Evolutionary conservation across 257 asterid genomes (phyloP).

Genomic region (Nyctanthes arbortristis): DNA sequence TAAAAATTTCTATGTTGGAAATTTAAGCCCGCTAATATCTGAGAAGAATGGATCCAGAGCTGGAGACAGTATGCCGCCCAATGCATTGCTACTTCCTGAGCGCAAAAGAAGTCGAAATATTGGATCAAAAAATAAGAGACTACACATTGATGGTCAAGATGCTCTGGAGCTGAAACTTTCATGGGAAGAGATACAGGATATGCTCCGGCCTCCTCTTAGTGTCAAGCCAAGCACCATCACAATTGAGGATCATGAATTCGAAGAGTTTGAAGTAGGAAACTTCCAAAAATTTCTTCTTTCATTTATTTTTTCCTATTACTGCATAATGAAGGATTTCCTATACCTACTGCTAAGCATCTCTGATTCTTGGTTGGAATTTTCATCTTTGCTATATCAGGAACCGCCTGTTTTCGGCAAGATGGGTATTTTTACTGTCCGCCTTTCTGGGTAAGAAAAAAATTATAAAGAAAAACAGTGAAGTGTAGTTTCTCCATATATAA

Average conservation of each 20-base stretch:
- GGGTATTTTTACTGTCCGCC: constrained; percentile 68
- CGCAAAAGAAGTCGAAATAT: constrained; percentile 78
- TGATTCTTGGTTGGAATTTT: constrained; percentile 20
- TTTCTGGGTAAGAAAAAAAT: constrained; percentile 75
- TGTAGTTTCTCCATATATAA: background rate
- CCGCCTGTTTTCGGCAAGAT: constrained; percentile 90
- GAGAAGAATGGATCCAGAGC: constrained; percentile 44
- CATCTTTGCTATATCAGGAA: constrained; percentile 54
- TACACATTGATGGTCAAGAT: constrained; percentile 72
- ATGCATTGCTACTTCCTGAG: constrained; percentile 52
- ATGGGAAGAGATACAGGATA: constrained; percentile 94
- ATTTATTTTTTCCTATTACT: constrained; percentile 10
- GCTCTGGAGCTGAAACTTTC: constrained; percentile 83
- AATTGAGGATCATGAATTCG: constrained; percentile 81
- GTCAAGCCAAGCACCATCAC: constrained; percentile 61
- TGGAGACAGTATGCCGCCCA: constrained; percentile 46
- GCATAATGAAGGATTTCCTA: background rate
- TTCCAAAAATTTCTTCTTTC: too few species aligned
- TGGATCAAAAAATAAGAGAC: constrained; percentile 85
- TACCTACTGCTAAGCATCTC: constrained; percentile 15
- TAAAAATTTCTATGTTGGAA: constrained; percentile 47
- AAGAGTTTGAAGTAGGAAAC: constrained; percentile 79
- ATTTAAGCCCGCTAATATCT: constrained; percentile 38
- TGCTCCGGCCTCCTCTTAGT: constrained; percentile 76
- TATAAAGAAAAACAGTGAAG: background rate